Base-by-base conservation (phyloP, 805 yeast species). In the Millerago galiae region DNA sequence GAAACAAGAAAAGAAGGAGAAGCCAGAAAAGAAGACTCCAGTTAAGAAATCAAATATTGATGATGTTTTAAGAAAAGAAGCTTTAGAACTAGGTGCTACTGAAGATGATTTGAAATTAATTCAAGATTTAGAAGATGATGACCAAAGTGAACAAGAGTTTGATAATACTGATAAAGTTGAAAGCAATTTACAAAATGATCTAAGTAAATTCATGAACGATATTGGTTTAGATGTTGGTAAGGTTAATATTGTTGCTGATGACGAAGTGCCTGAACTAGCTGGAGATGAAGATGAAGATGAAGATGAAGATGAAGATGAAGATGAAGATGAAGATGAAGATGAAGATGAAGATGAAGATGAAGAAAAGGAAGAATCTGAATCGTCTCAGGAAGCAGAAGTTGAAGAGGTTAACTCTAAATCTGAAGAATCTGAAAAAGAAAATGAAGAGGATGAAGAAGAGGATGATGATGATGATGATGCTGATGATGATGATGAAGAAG, bases 61-160 rank as follows among this genome's bases (percentile, higher is more conserved):
- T 32, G 62, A 59, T 8, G 54, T 47, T 2, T 60, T 86, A 38
- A 79, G 83, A 51, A 76, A 79, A 46, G 95, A 83, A 65, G 95
- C 95, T 3, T 59, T 81, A 12, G 81, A 80, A 17, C 65, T 90
- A 25, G 96, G 97, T 28, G 98, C 96, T 16, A 73, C 87, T 13
- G 93, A 85, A 51, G 90, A 80, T 17, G 97, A 89, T 60, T 58
- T 90, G 36, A 72, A 75, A 35, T 62, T 89, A 39, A 52, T 90
- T 11, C 71, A 72, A 28, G 83, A 72, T 13, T 52, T 83, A 3
- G 77, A 73, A 18, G 80, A 71, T 28, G 77, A 66, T 26, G 71
- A 60, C 25, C 68, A 55, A n/a, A 63, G 65, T 32, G 67, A 61
- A 43, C 62, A 65, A 41, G 74, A 65, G 40, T 63, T 67, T 37